Evolutionary conservation across 2,329 filamentous ascomycete species (phyloP), one percentile per base, ranked within the genome.

Genomic region (Fusarium pseudocircinatum): DNA sequence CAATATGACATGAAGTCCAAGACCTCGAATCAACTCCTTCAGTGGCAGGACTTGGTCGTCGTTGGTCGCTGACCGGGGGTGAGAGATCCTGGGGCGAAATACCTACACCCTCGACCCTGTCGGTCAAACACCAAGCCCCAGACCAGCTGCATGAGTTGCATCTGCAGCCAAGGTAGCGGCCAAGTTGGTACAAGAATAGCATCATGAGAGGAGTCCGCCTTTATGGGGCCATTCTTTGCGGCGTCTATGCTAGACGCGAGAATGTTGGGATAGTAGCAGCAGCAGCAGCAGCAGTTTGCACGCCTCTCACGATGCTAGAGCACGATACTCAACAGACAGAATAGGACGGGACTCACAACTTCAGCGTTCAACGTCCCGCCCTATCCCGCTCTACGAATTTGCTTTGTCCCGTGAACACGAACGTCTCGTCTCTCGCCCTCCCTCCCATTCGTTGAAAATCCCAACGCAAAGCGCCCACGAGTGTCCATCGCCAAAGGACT

Each of bases 361-460:
- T 37, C 34, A 40, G 37, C 32, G 5, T 69, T 50, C 63, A 53
- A 36, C 42, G 10, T 74, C 58, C 54, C 65, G 52, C 43, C 28
- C 16, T 26, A 43, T 63, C 63, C 67, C 63, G 53, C 50, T 61
- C 63, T 67, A 36, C 36, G 24, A 39, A 54, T 52, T 74, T 74
- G 56, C 70, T 74, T 69, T 67, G 53, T 72, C 56, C 67, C 63
- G 46, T 63, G 37, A 52, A 26, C 36, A 20, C 26, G 36, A 53
- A 30, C 40, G 34, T 36, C 24, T 28, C 44, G 30, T 50, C 34
- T 54, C 39, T 36, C 34, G n/a, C 52, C 39, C 42, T 60, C 40
- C 18, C 53, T 69, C 63, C 40, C 52, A 78, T 79, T 79, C 75
- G 77, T 56, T 73, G 16, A 60, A 70, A 72, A 34, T 36, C 47